Conservation (phyloP, 352 stramenopile genomes). For the Phytophthora syringae region DNA sequence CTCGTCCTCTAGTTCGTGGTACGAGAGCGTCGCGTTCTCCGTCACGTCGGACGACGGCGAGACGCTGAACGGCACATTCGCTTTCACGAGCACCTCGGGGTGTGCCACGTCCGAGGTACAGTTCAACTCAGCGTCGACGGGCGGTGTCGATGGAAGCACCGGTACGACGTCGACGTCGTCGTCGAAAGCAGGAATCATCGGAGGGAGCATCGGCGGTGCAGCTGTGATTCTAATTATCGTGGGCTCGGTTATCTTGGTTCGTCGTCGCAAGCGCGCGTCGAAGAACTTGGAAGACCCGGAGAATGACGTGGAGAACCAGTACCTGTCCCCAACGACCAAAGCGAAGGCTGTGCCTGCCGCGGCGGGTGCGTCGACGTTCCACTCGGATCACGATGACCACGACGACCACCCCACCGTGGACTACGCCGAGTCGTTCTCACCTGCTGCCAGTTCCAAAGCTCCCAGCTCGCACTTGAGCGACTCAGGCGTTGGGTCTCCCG, state of each 20-base stretch:
- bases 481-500: slow-evolving; percentile 8
- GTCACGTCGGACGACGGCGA: slow-evolving; percentile 64
- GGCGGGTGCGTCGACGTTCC: slow-evolving; percentile 39
- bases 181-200: slow-evolving; percentile 44
- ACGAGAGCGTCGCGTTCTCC: slow-evolving; percentile 63
- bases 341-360: slow-evolving; percentile 36
- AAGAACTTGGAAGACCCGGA: slow-evolving; percentile 40
- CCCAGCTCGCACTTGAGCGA: slow-evolving; percentile 23
- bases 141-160: slow-evolving; percentile 45
- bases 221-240: slow-evolving; percentile 70
- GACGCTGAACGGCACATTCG: slow-evolving; percentile 61
- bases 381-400: slow-evolving; percentile 37
- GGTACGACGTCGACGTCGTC: slow-evolving; percentile 10
- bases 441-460: slow-evolving; percentile 38
- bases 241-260: slow-evolving; percentile 69
- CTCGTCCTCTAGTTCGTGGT: slow-evolving; percentile 56
- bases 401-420: slow-evolving; percentile 57
- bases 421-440: slow-evolving; percentile 59
- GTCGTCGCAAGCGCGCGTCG: slow-evolving; percentile 56
- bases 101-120: slow-evolving; percentile 72
- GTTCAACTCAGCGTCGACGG: slow-evolving; percentile 68
- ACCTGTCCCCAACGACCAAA: slow-evolving; percentile 65
- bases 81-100: slow-evolving; percentile 57
- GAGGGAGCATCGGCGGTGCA: slow-evolving; percentile 44
- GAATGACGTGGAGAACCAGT: slow-evolving; percentile 64